Conservation (phyloP, 805 yeast species). For the Monosporozyma yasuniensis region DNA sequence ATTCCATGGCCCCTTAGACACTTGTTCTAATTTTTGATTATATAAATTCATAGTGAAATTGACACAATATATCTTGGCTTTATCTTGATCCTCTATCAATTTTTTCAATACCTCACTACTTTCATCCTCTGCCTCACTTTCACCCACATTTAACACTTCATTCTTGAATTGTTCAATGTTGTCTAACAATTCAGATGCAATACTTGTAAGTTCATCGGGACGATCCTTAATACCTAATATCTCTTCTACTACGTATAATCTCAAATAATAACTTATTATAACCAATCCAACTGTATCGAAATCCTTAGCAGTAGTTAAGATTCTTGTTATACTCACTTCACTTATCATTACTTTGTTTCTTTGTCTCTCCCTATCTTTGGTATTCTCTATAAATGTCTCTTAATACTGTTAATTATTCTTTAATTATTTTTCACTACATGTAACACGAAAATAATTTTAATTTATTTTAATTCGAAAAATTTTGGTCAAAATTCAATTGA, state of each 20-base stretch:
- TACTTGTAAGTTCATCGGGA: conserved; percentile 45
- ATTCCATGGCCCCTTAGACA: conserved; percentile 41
- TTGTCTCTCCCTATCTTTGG: background rate
- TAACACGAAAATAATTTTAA: background rate
- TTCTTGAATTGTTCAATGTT: conserved; percentile 53
- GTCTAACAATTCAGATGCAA: conserved; percentile 57
- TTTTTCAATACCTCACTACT: conserved; percentile 30
- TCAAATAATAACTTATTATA: conserved; percentile 27
- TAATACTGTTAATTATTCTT: no score
- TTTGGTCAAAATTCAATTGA: background rate
- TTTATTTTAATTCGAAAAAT: background rate
- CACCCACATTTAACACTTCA: conserved; percentile 17
- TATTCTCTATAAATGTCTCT: no score
- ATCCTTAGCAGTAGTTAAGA: conserved; percentile 18
- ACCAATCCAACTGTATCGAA: conserved; percentile 19
- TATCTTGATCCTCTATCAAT: conserved; percentile 50
- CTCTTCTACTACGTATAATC: conserved; percentile 62
- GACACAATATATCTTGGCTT: conserved; percentile 47
- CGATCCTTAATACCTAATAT: conserved; percentile 57
- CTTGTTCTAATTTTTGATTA: conserved; percentile 36
- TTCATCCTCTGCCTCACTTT: conserved; percentile 4
- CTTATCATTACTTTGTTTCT: background rate
- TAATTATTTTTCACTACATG: no score
- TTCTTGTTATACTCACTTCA: conserved; percentile 5
- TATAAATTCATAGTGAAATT: conserved; percentile 53